A percentile compares a stretch with the other conserved stretches of the same genome.
Conservation (phyloP, 352 stramenopile species). For the Phytopythium aichiense region DNA sequence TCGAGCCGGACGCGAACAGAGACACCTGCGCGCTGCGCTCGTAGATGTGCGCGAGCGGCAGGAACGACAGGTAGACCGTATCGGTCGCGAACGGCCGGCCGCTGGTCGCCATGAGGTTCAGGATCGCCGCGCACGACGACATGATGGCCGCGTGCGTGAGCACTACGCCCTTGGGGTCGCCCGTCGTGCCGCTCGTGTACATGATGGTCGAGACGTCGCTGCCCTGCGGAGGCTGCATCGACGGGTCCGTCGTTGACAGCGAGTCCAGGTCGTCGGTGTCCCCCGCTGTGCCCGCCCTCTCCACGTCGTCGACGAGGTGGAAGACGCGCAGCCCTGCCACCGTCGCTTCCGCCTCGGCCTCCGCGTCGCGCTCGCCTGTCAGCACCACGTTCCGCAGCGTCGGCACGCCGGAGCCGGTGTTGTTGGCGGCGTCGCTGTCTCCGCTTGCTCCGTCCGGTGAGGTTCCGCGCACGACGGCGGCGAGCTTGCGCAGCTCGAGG, state of each 20-base stretch:
- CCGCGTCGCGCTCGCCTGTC: slow-evolving; percentile 29
- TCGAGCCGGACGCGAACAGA: slow-evolving; percentile 56
- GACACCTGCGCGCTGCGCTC: slow-evolving; percentile 72
- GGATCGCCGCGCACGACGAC: slow-evolving; percentile 19
- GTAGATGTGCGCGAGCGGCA: slow-evolving; percentile 96
- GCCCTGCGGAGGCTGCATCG: slow-evolving; percentile 26
- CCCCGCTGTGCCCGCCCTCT: slow-evolving; percentile 26
- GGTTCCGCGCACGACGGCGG: slow-evolving; percentile 13
- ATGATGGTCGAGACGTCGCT: slow-evolving; percentile 90
- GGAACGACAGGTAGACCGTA: slow-evolving; percentile 94
- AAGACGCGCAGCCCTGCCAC: slow-evolving; percentile 34
- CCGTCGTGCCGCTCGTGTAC: slow-evolving; percentile 96
- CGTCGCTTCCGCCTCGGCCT: slow-evolving; percentile 28
- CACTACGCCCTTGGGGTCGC: slow-evolving; percentile 94
- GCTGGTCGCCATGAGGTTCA: slow-evolving; percentile 43
- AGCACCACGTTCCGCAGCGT: slow-evolving; percentile 46
- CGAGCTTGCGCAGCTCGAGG: slow-evolving; percentile 46
- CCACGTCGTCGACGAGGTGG: slow-evolving; percentile 28
- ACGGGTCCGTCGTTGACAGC: not conserved
- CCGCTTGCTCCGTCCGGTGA: not conserved
- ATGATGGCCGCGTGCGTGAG: slow-evolving; percentile 88
- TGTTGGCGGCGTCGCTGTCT: not conserved
- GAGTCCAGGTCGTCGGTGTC: slow-evolving; percentile 12
- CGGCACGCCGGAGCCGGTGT: slow-evolving; percentile 15
- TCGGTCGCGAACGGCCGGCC: slow-evolving; percentile 26